phyloP scores from a whole-genome alignment of 1,284 basidiomycete species.

The Ustilago esculenta region DNA sequence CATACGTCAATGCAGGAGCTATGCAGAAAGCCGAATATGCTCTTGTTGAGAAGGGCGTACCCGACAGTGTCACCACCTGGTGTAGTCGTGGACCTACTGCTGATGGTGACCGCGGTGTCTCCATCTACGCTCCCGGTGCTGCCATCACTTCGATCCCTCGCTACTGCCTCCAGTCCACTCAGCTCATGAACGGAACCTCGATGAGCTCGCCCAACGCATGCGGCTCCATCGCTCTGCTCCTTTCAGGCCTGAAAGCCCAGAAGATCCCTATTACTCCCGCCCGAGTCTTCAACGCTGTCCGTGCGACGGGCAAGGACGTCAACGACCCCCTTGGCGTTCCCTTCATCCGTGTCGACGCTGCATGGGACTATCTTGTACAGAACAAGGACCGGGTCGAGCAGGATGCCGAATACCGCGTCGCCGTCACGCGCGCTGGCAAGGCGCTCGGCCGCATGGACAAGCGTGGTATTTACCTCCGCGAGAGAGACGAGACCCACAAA shows the following conservation, averaged over 20 bases:
- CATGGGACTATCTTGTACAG: conserved; percentile 64
- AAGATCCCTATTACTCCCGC: conserved; percentile 63
- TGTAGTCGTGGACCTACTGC: conserved; percentile 66
- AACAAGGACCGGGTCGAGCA: conserved; percentile 60
- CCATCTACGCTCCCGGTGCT: conserved; percentile 67
- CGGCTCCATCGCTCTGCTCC: conserved; percentile 63
- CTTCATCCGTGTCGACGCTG: conserved; percentile 66
- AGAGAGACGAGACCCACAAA: conserved; percentile 55
- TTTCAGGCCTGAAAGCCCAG: conserved; percentile 65
- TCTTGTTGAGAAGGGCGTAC: conserved; percentile 64
- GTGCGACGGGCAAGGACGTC: conserved; percentile 65
- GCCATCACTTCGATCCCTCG: conserved; percentile 67
- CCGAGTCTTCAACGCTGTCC: conserved; percentile 65
- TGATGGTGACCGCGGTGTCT: conserved; percentile 64
- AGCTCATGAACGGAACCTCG: conserved; percentile 67
- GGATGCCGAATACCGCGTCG: conserved; percentile 64
- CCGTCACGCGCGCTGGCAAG: conserved; percentile 63
- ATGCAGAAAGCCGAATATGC: conserved; percentile 68
- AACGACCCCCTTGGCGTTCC: conserved; percentile 64
- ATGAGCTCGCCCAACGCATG: conserved; percentile 67
- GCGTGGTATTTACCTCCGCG: conserved; percentile 67
- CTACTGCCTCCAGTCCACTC: conserved; percentile 65
- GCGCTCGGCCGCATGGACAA: conserved; percentile 48
- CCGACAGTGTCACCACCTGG: conserved; percentile 66
- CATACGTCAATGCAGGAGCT: conserved; percentile 65